These are phyloP conservation scores for Talinum fruticosum DNA, from an alignment of 148 eudicot species.

Conservation along the genomic window DNA sequence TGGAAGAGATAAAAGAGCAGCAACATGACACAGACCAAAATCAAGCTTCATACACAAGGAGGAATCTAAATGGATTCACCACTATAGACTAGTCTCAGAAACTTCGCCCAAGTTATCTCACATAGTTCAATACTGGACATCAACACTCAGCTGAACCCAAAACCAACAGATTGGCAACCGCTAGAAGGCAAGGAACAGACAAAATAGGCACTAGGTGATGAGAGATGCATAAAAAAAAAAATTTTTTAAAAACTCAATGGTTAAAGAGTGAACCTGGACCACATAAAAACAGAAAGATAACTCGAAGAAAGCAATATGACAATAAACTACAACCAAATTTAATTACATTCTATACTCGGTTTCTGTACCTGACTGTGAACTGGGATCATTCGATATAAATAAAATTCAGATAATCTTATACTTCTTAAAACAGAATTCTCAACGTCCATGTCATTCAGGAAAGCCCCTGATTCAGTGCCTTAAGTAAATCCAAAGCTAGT, in stretches of 20 bases:
- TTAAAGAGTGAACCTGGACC: not conserved
- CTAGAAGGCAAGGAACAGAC: not conserved
- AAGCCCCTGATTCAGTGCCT: not conserved
- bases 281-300: not conserved
- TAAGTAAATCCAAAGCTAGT: not conserved
- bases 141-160: not conserved
- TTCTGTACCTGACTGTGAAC: not conserved
- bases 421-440: not conserved
- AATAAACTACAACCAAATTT: not conserved
- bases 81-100: not conserved
- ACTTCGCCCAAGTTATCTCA: not conserved
- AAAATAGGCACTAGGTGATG: not conserved
- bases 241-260: not conserved
- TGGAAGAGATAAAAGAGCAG: not conserved
- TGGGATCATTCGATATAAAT: not conserved
- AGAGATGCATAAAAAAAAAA: not conserved
- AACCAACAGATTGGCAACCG: not conserved
- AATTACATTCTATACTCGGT: not conserved
- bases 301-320: not conserved
- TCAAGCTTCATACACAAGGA: not conserved
- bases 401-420: not conserved
- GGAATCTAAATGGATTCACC: not conserved
- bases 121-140: not conserved
- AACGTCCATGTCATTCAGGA: not conserved
- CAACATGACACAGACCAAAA: conserved; percentile 6